Percentiles rank a stretch among this genome's conserved stretches.
Evolutionary conservation across 1,284 basidiomycete species (phyloP).

Genomic region (Leccinum pachyderme): DNA sequence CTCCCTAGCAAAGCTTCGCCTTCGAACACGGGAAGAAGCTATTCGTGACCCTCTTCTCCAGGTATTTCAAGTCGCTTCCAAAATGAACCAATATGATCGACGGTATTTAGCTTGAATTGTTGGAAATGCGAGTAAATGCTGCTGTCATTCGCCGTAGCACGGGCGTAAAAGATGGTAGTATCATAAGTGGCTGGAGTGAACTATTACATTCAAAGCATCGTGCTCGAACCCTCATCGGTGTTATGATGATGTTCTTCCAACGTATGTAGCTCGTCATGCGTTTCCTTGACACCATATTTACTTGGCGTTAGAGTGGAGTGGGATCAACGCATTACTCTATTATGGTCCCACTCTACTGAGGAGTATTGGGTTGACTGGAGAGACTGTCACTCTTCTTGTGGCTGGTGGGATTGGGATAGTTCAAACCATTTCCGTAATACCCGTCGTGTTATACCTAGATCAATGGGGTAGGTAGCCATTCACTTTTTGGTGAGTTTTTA

Average conservation of each 20-base stretch:
- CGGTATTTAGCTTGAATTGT: conserved; percentile 54
- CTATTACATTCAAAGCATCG: conserved; percentile 54
- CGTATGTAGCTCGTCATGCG: conserved; percentile 43
- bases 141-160: conserved; percentile 42
- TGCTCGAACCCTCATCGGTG: conserved; percentile 62
- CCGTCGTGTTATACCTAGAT: conserved; percentile 72
- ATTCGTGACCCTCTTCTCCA: conserved; percentile 52
- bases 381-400: conserved; percentile 57
- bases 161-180: conserved; percentile 14
- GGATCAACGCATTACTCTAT: conserved; percentile 78
- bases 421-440: conserved; percentile 73
- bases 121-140: conserved; percentile 71
- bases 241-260: conserved; percentile 77
- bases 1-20: conserved; percentile 55
- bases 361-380: conserved; percentile 56
- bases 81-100: conserved; percentile 2
- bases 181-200: conserved; percentile 45
- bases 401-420: conserved; percentile 79
- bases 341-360: conserved; percentile 74
- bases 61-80: conserved; percentile 29
- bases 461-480: conserved; percentile 52
- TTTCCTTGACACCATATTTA: conserved; percentile 2
- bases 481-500: neutral
- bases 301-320: conserved; percentile 65
- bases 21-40: conserved; percentile 37